A percentile compares a stretch with the other conserved stretches of the same genome.
Evolutionary conservation across 257 asterid genomes (phyloP).

Genomic region (Prunella vulgaris): DNA sequence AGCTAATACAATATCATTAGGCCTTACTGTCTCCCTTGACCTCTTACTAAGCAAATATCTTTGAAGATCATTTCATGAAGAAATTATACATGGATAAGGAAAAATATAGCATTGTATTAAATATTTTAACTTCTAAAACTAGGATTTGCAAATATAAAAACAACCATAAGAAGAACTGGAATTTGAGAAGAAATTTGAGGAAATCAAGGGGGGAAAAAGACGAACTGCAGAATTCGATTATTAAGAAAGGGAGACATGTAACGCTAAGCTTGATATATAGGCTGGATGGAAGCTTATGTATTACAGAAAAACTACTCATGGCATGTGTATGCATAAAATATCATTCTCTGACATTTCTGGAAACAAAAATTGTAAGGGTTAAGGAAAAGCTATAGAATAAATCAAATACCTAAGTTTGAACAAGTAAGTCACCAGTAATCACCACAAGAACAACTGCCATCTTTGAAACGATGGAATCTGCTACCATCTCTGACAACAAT

Average conservation of each 20-base stretch:
- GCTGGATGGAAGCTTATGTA: neutral
- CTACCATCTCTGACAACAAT: slow-evolving; percentile 73
- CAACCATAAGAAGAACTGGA: neutral
- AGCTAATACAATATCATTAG: neutral
- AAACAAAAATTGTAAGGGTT: neutral
- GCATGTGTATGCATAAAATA: neutral
- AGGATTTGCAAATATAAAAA: slow-evolving; percentile 1
- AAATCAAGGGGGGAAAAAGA: neutral
- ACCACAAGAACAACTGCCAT: slow-evolving; percentile 73
- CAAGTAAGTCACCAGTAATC: slow-evolving; percentile 66
- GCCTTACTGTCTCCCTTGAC: neutral
- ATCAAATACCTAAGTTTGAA: slow-evolving; percentile 5
- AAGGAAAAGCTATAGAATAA: neutral
- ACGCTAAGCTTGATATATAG: slow-evolving; percentile 6
- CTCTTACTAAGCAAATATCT: neutral
- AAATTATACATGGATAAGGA: neutral
- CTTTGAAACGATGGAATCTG: slow-evolving; percentile 73
- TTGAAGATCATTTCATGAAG: neutral
- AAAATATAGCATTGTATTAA: neutral
- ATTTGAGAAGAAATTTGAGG: neutral
- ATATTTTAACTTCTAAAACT: neutral
- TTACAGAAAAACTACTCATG: slow-evolving; percentile 4
- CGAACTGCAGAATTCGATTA: neutral
- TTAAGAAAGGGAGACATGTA: neutral
- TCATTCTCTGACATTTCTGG: slow-evolving; percentile 3